phyloP scores from a whole-genome alignment of 2,329 filamentous ascomycete species.

The Dactylellina leptospora region DNA sequence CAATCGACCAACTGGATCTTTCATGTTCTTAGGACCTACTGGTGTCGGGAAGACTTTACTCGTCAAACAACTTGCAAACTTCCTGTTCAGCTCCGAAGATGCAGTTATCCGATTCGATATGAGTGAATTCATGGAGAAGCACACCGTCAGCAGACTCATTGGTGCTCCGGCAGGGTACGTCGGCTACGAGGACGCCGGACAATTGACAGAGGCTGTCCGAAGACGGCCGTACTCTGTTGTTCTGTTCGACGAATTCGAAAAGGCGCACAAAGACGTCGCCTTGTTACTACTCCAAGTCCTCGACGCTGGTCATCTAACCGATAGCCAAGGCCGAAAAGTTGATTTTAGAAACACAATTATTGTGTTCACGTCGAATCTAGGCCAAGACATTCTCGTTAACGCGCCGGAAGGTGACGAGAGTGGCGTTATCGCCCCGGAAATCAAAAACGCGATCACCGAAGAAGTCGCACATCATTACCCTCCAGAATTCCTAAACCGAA shows the following conservation, averaged over 20 bases:
- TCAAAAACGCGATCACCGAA: conserved; percentile 85
- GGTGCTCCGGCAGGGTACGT: conserved; percentile 94
- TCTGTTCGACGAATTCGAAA: conserved; percentile 97
- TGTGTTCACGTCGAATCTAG: conserved; percentile 93
- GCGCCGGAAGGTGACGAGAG: conserved; percentile 66
- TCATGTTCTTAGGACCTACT: conserved; percentile 97
- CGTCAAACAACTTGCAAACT: conserved; percentile 92
- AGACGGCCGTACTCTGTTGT: conserved; percentile 95
- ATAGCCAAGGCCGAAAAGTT: conserved; percentile 93
- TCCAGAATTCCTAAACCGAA: conserved; percentile 94
- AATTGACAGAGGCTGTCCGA: conserved; percentile 92
- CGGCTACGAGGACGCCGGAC: conserved; percentile 94
- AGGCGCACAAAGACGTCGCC: conserved; percentile 94
- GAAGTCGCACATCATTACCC: conserved; percentile 78
- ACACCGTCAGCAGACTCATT: conserved; percentile 91
- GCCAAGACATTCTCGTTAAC: conserved; percentile 87
- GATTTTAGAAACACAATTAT: conserved; percentile 98
- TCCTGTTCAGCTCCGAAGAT: conserved; percentile 89
- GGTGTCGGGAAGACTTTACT: conserved; percentile 97
- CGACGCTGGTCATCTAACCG: conserved; percentile 94
- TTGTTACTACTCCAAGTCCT: conserved; percentile 90
- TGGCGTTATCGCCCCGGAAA: conserved; percentile 75
- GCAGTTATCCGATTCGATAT: conserved; percentile 96
- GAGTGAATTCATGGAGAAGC: conserved; percentile 97
- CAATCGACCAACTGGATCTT: conserved; percentile 88